phyloP scores from a whole-genome alignment of 257 asterid species.

The Petunia secreta region DNA sequence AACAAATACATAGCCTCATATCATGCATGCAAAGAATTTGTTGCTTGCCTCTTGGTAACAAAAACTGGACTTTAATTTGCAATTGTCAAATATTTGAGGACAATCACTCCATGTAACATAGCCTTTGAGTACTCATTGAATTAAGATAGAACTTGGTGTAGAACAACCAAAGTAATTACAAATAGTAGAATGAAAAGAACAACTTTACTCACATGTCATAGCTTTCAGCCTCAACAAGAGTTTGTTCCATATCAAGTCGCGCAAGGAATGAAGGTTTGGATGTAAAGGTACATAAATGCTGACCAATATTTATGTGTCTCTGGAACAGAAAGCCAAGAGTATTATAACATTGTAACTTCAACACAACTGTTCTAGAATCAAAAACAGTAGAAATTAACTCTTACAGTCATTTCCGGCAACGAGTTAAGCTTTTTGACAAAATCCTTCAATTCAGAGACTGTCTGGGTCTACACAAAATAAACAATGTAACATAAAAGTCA shows the following conservation, averaged over 20 bases:
- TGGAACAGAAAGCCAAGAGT: constrained; percentile 49
- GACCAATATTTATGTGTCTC: constrained; percentile 99
- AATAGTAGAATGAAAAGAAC: not conserved
- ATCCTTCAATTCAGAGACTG: constrained; percentile 95
- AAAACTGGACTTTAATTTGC: constrained; percentile 12
- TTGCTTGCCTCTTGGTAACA: not conserved
- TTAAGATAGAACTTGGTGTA: constrained; percentile 1
- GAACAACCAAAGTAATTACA: constrained; percentile 4
- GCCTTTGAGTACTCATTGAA: not conserved
- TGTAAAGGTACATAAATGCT: constrained; percentile 83
- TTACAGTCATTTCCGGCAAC: constrained; percentile 97
- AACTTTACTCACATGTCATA: constrained; percentile 71
- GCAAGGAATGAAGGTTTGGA: constrained; percentile 83
- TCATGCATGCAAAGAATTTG: not conserved
- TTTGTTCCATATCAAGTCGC: constrained; percentile 94
- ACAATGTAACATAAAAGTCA: constrained; percentile 29
- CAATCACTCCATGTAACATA: not conserved
- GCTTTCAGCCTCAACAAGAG: constrained; percentile 93
- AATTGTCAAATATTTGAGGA: not conserved
- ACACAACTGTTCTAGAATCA: constrained; percentile 23
- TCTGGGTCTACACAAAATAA: constrained; percentile 65
- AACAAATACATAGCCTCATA: not conserved
- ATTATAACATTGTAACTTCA: constrained; percentile 4
- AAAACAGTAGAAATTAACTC: constrained; percentile 38
- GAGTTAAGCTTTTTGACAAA: constrained; percentile 98